Conservation (phyloP, 148 eudicot species). For the Tetragonia tetragonoides region DNA sequence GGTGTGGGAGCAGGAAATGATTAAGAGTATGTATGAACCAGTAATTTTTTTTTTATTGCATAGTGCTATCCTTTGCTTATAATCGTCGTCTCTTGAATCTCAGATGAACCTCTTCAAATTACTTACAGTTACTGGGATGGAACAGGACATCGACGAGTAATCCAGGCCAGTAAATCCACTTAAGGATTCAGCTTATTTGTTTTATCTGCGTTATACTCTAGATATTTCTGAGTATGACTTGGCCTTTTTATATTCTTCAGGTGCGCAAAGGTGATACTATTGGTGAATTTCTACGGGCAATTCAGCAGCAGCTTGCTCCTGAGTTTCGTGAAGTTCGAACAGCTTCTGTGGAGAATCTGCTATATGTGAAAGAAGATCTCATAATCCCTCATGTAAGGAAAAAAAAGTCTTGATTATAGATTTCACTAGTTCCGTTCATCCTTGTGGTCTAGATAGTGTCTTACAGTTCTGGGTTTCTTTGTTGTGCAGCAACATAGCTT, state of each 20-base stretch:
- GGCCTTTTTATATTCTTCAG: slow-evolving; percentile 35
- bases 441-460: slow-evolving; percentile 1
- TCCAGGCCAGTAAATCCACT: slow-evolving; percentile 52
- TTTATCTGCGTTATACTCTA: not conserved
- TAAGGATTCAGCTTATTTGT: not conserved
- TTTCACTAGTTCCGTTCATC: not conserved
- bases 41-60: not conserved
- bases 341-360: slow-evolving; percentile 90
- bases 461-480: not conserved
- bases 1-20: slow-evolving; percentile 73
- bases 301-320: slow-evolving; percentile 98
- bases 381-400: slow-evolving; percentile 89
- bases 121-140: slow-evolving; percentile 99
- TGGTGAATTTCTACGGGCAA: slow-evolving; percentile 88
- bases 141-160: slow-evolving; percentile 84
- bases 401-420: not conserved
- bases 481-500: slow-evolving; percentile 90
- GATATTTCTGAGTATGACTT: slow-evolving; percentile 8
- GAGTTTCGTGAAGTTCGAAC: slow-evolving; percentile 97
- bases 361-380: slow-evolving; percentile 97
- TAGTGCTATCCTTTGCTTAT: slow-evolving; percentile 10
- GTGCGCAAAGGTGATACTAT: slow-evolving; percentile 93
- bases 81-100: slow-evolving; percentile 7
- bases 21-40: slow-evolving; percentile 51
- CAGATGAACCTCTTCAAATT: slow-evolving; percentile 96